Conservation (phyloP, 345 rosid genomes). For the Salix dunnii region DNA sequence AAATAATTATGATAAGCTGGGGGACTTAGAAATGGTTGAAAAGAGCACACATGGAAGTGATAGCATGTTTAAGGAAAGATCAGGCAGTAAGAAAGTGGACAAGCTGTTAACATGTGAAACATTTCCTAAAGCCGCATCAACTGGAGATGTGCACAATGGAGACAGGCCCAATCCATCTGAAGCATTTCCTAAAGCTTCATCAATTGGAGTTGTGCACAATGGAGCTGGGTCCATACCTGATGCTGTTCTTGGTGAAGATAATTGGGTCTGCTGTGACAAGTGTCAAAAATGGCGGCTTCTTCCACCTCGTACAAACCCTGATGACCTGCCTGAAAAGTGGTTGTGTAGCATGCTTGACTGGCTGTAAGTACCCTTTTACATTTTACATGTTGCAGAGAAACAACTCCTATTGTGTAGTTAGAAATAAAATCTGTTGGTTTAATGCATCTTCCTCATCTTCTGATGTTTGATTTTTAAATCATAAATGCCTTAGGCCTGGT, state of each 20-base stretch:
- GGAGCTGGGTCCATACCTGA: slow-evolving; percentile 38
- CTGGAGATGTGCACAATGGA: slow-evolving; percentile 32
- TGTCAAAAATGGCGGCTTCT: slow-evolving; percentile 93
- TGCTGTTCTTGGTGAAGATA: slow-evolving; percentile 47
- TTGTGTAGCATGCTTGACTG: slow-evolving; percentile 88
- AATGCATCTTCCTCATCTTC: background rate
- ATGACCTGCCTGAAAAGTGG: slow-evolving; percentile 88
- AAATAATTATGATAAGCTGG: slow-evolving; percentile 27
- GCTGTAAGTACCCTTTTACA: slow-evolving; percentile 68
- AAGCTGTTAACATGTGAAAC: slow-evolving; percentile 34
- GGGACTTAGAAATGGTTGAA: slow-evolving; percentile 38
- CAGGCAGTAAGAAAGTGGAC: slow-evolving; percentile 31
- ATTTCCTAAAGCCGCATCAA: slow-evolving; percentile 21
- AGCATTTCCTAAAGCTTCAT: slow-evolving; percentile 22
- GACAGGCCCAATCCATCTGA: slow-evolving; percentile 34
- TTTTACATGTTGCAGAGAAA: background rate
- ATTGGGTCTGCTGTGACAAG: slow-evolving; percentile 90
- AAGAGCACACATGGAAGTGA: slow-evolving; percentile 30
- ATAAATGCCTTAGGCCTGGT: slow-evolving; percentile 61
- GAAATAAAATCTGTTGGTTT: background rate
- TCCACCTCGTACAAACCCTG: slow-evolving; percentile 60
- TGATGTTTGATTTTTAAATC: slow-evolving; percentile 8
- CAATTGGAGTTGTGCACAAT: slow-evolving; percentile 33
- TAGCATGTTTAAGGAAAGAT: slow-evolving; percentile 41
- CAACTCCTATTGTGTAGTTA: background rate